Percentiles rank a stretch among this genome's conserved stretches.
Conservation (phyloP, 495 filamentous ascomycete species). For the Talaromyces wortmannii region DNA sequence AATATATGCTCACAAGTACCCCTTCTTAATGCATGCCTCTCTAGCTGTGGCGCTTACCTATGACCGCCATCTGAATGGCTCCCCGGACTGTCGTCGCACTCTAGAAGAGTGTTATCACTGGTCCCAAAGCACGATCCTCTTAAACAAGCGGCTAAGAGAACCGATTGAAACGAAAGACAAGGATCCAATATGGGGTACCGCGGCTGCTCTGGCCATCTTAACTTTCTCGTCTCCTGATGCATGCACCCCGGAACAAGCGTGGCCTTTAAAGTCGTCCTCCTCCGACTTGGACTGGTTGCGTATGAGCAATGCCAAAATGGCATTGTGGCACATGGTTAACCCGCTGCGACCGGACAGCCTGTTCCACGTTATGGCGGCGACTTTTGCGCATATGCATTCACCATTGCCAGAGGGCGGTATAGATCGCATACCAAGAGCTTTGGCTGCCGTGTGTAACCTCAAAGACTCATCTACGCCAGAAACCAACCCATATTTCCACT, state of each 20-base stretch:
- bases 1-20: conserved; percentile 30
- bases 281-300: conserved; percentile 35
- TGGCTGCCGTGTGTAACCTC: conserved; percentile 25
- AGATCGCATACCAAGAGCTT: conserved; percentile 21
- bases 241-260: conserved; percentile 15
- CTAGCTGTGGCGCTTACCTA: conserved; percentile 34
- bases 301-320: conserved; percentile 36
- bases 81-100: conserved; percentile 14
- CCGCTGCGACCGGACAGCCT: conserved; percentile 35
- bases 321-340: conserved; percentile 29
- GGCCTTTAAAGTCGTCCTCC: conserved; percentile 28
- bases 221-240: conserved; percentile 31
- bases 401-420: conserved; percentile 23
- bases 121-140: conserved; percentile 28
- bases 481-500: conserved; percentile 31
- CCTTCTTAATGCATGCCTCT: conserved; percentile 40
- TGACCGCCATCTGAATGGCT: conserved; percentile 31
- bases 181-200: conserved; percentile 40
- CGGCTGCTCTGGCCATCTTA: conserved; percentile 27
- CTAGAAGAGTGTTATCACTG: conserved; percentile 36
- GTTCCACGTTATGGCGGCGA: conserved; percentile 26
- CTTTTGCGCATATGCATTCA: conserved; percentile 19
- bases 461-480: conserved; percentile 22
- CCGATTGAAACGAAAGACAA: conserved; percentile 28
- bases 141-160: conserved; percentile 24